Conservation (phyloP, 768 basidiomycete genomes). For the Pisolithus marmoratus region DNA sequence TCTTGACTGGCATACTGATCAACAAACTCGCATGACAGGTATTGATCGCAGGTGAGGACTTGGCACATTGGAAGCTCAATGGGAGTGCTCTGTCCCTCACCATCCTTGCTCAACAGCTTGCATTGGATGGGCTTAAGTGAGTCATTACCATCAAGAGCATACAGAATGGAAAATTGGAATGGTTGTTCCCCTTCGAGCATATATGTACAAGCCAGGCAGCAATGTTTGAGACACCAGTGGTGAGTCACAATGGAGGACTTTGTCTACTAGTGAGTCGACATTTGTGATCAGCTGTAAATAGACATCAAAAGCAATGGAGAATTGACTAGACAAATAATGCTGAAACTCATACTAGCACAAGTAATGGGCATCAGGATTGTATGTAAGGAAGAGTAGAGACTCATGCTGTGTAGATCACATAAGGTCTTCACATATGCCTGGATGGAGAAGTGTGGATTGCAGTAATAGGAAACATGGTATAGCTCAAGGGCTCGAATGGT, state of each 20-base stretch:
- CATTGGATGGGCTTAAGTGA: constrained; percentile 11
- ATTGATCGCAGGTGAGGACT: neutral
- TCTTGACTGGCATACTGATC: neutral
- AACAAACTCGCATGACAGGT: neutral
- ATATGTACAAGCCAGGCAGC: constrained; percentile 34
- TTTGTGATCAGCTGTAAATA: constrained; percentile 25
- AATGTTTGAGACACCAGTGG: constrained; percentile 30
- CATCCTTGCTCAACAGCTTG: constrained; percentile 26
- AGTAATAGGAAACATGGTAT: no score
- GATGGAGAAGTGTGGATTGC: no score
- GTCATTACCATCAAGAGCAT: constrained; percentile 10
- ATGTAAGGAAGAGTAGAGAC: no score
- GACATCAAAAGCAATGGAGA: constrained; percentile 29
- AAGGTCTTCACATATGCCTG: no score
- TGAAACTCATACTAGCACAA: neutral
- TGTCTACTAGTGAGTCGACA: constrained; percentile 17
- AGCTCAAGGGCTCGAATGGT: no score
- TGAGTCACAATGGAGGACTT: constrained; percentile 21
- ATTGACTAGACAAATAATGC: neutral
- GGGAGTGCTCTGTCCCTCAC: constrained; percentile 11
- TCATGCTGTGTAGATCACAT: no score
- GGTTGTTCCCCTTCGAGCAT: neutral
- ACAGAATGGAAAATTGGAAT: constrained; percentile 16
- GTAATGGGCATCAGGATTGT: no score
- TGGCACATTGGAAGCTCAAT: constrained; percentile 12